phyloP scores from a whole-genome alignment of 108 stramenopile genomes.

The Discostella stelligeroides region DNA sequence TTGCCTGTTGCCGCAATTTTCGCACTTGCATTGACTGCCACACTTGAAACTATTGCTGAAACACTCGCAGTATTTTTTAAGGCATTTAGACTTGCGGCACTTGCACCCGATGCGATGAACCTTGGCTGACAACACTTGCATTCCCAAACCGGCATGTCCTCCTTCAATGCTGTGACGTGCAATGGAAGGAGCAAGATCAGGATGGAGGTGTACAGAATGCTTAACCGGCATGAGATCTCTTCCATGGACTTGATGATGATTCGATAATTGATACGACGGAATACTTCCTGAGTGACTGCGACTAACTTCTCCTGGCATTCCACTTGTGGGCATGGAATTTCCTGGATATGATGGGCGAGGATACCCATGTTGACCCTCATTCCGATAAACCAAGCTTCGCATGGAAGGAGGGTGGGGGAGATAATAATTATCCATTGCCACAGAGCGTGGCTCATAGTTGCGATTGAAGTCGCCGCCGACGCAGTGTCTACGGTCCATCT shows the following conservation, averaged over 20 bases:
- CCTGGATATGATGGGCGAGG: neutral
- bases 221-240: neutral
- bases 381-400: neutral
- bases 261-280: neutral
- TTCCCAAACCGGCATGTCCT: slow-evolving; percentile 3
- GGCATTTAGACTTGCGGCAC: slow-evolving; percentile 88
- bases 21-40: slow-evolving; percentile 76
- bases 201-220: neutral
- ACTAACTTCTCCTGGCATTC: neutral
- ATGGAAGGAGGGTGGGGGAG: slow-evolving; percentile 2
- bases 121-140: slow-evolving; percentile 11
- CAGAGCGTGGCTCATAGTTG: neutral
- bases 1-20: slow-evolving; percentile 58
- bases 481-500: slow-evolving; percentile 5
- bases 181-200: neutral
- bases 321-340: neutral
- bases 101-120: slow-evolving; percentile 87
- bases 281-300: neutral
- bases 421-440: slow-evolving; percentile 1
- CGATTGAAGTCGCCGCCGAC: neutral
- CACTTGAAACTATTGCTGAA: slow-evolving; percentile 83
- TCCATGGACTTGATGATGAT: slow-evolving; percentile 5
- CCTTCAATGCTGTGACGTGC: neutral
- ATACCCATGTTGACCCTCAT: neutral
- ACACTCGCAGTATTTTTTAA: slow-evolving; percentile 96